Base-by-base conservation (phyloP, 139 green algal species). In the Chlamydomonas eustigma region DNA sequence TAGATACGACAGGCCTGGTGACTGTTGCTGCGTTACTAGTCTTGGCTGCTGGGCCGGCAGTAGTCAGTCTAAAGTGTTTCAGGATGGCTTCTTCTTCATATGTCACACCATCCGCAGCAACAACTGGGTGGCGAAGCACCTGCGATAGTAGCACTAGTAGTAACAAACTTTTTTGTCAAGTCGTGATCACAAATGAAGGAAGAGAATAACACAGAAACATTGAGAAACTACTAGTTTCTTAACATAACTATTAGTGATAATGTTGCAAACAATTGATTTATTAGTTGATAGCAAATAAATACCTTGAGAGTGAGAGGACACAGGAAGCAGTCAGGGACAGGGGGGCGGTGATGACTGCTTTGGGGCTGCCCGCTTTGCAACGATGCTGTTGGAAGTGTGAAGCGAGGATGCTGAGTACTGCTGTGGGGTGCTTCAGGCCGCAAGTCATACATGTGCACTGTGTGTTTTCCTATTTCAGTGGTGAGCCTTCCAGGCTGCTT, bases 1-100 rank as follows among this genome's bases (percentile, higher is more conserved):
- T n/a, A n/a, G n/a, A n/a, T n/a, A n/a, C n/a, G n/a, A n/a, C n/a
- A n/a, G n/a, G n/a, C n/a, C n/a, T n/a, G n/a, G n/a, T n/a, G n/a
- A n/a, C n/a, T n/a, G n/a, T n/a, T n/a, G n/a, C n/a, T n/a, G n/a
- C n/a, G n/a, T n/a, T n/a, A n/a, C n/a, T n/a, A n/a, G n/a, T n/a
- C n/a, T n/a, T 18, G 44, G 44, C 44, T 18, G 44, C 18, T 58
- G 44, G 18, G 18, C 12, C 44, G 44, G 44, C 12, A 18, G 44
- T 58, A 12, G 44, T 58, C 44, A 18, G 44, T 58, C 34, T 51
- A 70, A 84, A 64, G 69, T 84, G 79, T 4, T 69, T 30, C 38
- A 77, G 74, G 24, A 84, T 76, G 24, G 79, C 79, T n/a, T 64
- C 67, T 1, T 74, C 63, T 74, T 84, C 79, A 51, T 84, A 84